Evolutionary conservation across 306 rosid species (phyloP).

Genomic region (Spatholobus suberectus): DNA sequence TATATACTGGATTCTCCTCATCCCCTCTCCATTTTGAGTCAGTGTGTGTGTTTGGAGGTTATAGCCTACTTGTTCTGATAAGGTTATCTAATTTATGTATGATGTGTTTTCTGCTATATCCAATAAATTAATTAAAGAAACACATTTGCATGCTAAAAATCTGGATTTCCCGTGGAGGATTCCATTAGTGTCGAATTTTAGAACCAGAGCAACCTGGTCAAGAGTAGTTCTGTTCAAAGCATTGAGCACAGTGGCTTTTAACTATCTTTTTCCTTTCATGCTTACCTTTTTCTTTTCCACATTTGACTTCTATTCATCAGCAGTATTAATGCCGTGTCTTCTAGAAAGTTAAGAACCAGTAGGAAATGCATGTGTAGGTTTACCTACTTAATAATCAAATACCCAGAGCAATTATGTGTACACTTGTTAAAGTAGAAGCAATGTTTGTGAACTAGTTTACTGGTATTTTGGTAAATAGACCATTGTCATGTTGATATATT

Average conservation of each 20-base stretch:
- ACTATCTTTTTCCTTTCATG: neutral
- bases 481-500: neutral
- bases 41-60: constrained; percentile 2
- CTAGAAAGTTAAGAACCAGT: neutral
- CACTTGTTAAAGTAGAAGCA: constrained; percentile 10
- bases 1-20: constrained; percentile 3
- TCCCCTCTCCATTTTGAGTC: constrained; percentile 5
- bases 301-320: neutral
- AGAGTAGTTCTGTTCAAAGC: constrained; percentile 27
- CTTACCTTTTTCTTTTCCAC: neutral
- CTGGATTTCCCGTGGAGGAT: constrained; percentile 6
- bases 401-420: neutral
- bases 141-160: neutral
- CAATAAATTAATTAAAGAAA: constrained; percentile 13
- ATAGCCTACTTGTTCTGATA: constrained; percentile 14
- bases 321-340: neutral
- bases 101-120: constrained; percentile 24
- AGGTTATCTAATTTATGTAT: neutral
- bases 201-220: neutral
- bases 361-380: neutral
- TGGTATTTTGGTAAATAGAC: constrained; percentile 25
- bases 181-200: neutral
- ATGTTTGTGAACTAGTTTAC: constrained; percentile 35
- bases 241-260: neutral
- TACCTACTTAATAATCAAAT: constrained; percentile 11